Conservation (phyloP, 257 asterid genomes). For the Nicotiana paniculata region DNA sequence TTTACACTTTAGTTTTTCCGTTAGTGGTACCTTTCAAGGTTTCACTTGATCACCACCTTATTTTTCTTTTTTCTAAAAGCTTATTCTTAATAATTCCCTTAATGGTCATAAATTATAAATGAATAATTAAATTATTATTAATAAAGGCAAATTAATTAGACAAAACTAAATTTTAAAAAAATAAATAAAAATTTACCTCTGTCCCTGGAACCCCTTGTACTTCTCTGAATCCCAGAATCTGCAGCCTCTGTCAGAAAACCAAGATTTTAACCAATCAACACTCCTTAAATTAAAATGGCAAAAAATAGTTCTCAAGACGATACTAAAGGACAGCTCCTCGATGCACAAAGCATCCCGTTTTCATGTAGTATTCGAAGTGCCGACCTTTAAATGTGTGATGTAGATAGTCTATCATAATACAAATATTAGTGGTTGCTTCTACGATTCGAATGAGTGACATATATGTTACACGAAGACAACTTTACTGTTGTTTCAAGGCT, state of each 20-base stretch:
- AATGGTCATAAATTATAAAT: background rate
- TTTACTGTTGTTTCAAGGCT: too few species aligned
- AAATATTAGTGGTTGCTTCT: accelerated
- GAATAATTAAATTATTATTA: background rate
- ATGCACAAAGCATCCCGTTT: too few species aligned
- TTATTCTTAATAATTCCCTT: too few species aligned
- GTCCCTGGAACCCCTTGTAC: constrained; percentile 1
- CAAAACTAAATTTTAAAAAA: background rate
- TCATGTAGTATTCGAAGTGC: accelerated
- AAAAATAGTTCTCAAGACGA: background rate
- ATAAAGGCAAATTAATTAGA: background rate
- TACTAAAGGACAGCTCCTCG: too few species aligned
- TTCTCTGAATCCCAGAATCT: constrained; percentile 17
- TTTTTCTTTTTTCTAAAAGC: too few species aligned
- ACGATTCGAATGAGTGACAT: too few species aligned
- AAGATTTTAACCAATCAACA: background rate
- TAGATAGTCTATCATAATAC: too few species aligned
- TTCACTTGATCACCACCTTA: too few species aligned
- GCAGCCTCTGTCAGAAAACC: constrained; percentile 8
- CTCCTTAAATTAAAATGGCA: background rate
- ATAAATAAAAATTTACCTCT: constrained; percentile 20
- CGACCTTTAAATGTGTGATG: too few species aligned
- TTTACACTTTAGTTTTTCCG: too few species aligned
- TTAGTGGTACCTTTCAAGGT: too few species aligned
- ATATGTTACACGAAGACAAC: too few species aligned